Evolutionary conservation across 345 rosid genomes (phyloP).

Genomic region (Brassica nigra): DNA sequence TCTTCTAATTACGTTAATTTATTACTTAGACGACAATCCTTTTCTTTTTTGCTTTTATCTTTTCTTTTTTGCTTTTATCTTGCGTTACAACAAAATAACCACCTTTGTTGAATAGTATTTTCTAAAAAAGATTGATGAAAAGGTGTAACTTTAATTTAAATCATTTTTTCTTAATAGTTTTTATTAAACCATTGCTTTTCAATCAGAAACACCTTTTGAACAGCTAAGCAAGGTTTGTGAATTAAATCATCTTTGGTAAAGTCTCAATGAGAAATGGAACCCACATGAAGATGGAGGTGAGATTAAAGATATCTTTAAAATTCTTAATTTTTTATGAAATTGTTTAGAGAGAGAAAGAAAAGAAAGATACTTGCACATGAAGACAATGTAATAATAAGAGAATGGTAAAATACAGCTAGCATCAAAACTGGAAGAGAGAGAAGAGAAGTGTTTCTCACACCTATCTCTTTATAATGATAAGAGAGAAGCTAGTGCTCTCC

Average conservation of each 20-base stretch:
- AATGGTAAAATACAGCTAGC: slow-evolving; percentile 41
- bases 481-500: slow-evolving; percentile 41
- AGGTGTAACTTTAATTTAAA: slow-evolving; percentile 26
- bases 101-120: slow-evolving; percentile 11
- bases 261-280: slow-evolving; percentile 36
- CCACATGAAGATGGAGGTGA: slow-evolving; percentile 35
- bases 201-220: not conserved
- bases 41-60: not conserved
- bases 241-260: slow-evolving; percentile 36
- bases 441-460: slow-evolving; percentile 29
- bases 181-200: slow-evolving; percentile 10
- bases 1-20: slow-evolving; percentile 18
- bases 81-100: slow-evolving; percentile 8
- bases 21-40: slow-evolving; percentile 15
- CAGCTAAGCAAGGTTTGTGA: slow-evolving; percentile 39
- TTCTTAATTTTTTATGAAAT: not conserved
- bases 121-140: not conserved
- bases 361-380: slow-evolving; percentile 43
- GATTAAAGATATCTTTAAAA: slow-evolving; percentile 13
- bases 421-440: not conserved
- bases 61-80: not conserved
- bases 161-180: not conserved
- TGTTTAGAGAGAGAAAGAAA: slow-evolving; percentile 22
- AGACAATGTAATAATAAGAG: slow-evolving; percentile 41
- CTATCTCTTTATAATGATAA: slow-evolving; percentile 38